Evolutionary conservation across 176 grass and related monocot genomes (phyloP).

Genomic region (Cocos nucifera): DNA sequence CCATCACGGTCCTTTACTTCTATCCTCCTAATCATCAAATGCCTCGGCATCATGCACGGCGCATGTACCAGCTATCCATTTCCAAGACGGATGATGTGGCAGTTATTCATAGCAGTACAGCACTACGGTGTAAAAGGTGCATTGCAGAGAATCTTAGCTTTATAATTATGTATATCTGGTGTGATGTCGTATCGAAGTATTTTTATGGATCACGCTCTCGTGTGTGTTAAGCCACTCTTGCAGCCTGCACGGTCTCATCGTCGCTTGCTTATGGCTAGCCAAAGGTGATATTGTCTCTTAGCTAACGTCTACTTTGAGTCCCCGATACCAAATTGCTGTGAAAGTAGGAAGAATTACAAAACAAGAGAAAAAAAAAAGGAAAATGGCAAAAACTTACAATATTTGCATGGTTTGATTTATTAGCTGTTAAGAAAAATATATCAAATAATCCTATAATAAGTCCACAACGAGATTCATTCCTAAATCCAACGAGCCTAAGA

Average conservation of each 20-base stretch:
- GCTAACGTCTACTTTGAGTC: not conserved
- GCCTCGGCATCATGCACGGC: conserved; percentile 60
- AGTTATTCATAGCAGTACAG: too few relatives aligned
- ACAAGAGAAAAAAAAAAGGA: conserved; percentile 18
- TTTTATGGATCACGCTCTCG: not conserved
- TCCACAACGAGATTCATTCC: too few relatives aligned
- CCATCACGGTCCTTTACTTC: conserved; percentile 89
- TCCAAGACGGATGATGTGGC: too few relatives aligned
- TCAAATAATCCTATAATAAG: too few relatives aligned
- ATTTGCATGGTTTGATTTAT: too few relatives aligned
- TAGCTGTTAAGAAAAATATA: too few relatives aligned
- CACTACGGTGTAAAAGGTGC: too few relatives aligned
- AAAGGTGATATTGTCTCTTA: conserved; percentile 12
- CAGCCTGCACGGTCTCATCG: not conserved
- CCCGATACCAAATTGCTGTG: not conserved
- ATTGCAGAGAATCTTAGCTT: too few relatives aligned
- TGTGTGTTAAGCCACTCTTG: not conserved
- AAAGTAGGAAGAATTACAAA: not conserved
- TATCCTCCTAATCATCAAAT: conserved; percentile 76
- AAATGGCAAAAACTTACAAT: not conserved
- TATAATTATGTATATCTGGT: too few relatives aligned
- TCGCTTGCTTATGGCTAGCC: not conserved
- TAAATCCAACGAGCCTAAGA: too few relatives aligned
- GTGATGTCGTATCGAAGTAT: too few relatives aligned
- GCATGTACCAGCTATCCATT: not conserved